Evolutionary conservation across 2,329 filamentous ascomycete genomes (phyloP).

Genomic region (Metarhizium anisopliae): DNA sequence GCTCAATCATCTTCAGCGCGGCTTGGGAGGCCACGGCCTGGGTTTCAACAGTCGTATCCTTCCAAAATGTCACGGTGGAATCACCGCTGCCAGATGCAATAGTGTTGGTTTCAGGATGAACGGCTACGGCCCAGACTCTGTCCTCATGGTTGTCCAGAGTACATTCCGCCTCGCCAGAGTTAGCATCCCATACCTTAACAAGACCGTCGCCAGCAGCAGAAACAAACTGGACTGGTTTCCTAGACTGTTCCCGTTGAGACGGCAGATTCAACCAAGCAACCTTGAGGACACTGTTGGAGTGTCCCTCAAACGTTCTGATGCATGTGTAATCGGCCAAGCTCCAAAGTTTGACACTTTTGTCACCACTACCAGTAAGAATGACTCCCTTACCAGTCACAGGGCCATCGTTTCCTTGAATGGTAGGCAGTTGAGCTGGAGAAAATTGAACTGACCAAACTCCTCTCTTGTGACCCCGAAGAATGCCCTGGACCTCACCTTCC

Average conservation of each 20-base stretch:
- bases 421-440: constrained; percentile 67
- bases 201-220: constrained; percentile 90
- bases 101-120: constrained; percentile 58
- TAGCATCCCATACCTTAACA: constrained; percentile 92
- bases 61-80: constrained; percentile 91
- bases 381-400: constrained; percentile 70
- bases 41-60: constrained; percentile 77
- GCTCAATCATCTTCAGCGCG: constrained; percentile 73
- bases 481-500: constrained; percentile 83
- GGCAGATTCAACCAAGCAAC: constrained; percentile 71
- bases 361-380: constrained; percentile 82
- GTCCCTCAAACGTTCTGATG: constrained; percentile 87
- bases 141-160: constrained; percentile 97
- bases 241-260: constrained; percentile 38
- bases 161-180: constrained; percentile 72
- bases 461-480: constrained; percentile 83
- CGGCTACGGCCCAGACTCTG: constrained; percentile 82
- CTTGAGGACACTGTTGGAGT: constrained; percentile 92
- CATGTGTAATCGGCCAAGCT: constrained; percentile 87
- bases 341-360: constrained; percentile 96
- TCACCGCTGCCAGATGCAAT: constrained; percentile 89
- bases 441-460: constrained; percentile 96
- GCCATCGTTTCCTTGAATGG: constrained; percentile 62
- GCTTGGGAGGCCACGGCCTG: constrained; percentile 65
- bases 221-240: constrained; percentile 61